Percentiles rank a stretch among this genome's conserved stretches.
Conservation (phyloP, 257 asterid species). For the Fraxinus quadrangulata region DNA sequence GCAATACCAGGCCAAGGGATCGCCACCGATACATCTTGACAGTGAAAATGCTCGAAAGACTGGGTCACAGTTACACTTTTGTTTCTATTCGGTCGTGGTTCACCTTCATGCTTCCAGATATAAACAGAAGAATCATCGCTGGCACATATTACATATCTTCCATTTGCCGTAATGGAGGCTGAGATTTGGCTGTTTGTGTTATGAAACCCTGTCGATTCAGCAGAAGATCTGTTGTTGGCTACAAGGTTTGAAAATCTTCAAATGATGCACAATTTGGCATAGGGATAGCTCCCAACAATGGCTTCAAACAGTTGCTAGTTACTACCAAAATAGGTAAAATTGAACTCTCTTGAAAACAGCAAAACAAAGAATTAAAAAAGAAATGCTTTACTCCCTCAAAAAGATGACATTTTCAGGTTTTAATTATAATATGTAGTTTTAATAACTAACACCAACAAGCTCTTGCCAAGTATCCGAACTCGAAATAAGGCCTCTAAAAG, state of each 20-base stretch:
- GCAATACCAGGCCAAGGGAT: slow-evolving; percentile 94
- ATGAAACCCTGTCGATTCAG: slow-evolving; percentile 67
- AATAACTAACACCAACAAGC: neutral
- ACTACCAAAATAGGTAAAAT: neutral
- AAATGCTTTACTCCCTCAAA: slow-evolving; percentile 32
- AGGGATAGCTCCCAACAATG: slow-evolving; percentile 17
- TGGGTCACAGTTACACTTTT: slow-evolving; percentile 76
- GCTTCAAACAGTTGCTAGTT: neutral
- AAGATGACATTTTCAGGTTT: neutral
- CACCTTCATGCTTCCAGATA: slow-evolving; percentile 89
- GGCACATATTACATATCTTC: slow-evolving; percentile 80
- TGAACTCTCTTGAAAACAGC: neutral
- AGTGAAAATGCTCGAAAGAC: slow-evolving; percentile 80
- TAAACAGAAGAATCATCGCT: slow-evolving; percentile 94
- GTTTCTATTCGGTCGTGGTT: slow-evolving; percentile 72
- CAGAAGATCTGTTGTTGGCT: slow-evolving; percentile 16
- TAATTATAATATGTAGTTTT: neutral
- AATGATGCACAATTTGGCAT: slow-evolving; percentile 3
- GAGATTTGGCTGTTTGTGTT: slow-evolving; percentile 93
- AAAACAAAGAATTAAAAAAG: too few species aligned
- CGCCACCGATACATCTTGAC: slow-evolving; percentile 91
- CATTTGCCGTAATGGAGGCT: slow-evolving; percentile 80
- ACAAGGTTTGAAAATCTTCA: slow-evolving; percentile 1
- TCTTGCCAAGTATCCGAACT: neutral
- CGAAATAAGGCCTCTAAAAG: neutral